Evolutionary conservation across 768 basidiomycete genomes (phyloP).

Genomic region (Lentinula aciculospora): DNA sequence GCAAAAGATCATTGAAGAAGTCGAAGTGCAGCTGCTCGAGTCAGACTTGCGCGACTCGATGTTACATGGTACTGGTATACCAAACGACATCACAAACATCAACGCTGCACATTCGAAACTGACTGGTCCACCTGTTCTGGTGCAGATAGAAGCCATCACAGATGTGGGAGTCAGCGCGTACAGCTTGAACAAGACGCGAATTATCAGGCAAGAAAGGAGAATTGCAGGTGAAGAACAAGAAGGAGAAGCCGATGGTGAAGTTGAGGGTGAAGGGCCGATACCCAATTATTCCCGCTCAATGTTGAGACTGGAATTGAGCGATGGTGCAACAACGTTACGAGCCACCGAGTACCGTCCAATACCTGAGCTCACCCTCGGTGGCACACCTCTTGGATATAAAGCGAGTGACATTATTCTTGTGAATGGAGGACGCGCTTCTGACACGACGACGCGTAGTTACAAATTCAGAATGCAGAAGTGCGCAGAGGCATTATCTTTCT

Average conservation of each 20-base stretch:
- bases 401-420: slow-evolving; percentile 28
- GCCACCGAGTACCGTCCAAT: slow-evolving; percentile 78
- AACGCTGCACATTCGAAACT: slow-evolving; percentile 26
- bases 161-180: slow-evolving; percentile 87
- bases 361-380: slow-evolving; percentile 61
- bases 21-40: slow-evolving; percentile 64
- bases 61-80: slow-evolving; percentile 63
- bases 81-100: slow-evolving; percentile 30
- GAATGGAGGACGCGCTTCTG: neutral
- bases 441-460: slow-evolving; percentile 37
- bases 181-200: slow-evolving; percentile 62
- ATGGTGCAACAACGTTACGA: slow-evolving; percentile 62
- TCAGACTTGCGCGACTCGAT: slow-evolving; percentile 74
- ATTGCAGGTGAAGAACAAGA: slow-evolving; percentile 50
- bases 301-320: slow-evolving; percentile 70
- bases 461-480: slow-evolving; percentile 63
- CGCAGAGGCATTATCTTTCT: slow-evolving; percentile 73
- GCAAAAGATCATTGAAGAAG: slow-evolving; percentile 43
- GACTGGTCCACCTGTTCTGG: slow-evolving; percentile 49
- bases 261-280: slow-evolving; percentile 67
- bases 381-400: slow-evolving; percentile 80
- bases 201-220: slow-evolving; percentile 58
- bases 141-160: slow-evolving; percentile 72
- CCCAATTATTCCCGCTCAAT: slow-evolving; percentile 81
- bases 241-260: slow-evolving; percentile 49